These are phyloP conservation scores for Zygnema cylindricum DNA, from an alignment of 139 green algal genomes.

Conservation along the genomic window DNA sequence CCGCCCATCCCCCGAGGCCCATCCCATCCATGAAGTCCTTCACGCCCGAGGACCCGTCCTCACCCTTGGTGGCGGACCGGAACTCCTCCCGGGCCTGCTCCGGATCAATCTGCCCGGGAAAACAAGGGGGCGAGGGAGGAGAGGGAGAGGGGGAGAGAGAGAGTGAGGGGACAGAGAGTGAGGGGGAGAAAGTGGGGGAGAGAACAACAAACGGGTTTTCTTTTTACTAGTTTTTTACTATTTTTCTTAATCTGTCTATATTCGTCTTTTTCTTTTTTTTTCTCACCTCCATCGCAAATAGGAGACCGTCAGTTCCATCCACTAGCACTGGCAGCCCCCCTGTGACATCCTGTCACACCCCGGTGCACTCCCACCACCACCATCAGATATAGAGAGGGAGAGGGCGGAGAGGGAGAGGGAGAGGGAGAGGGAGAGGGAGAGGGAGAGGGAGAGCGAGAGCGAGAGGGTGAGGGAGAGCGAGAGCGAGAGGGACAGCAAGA, in stretches of 20 bases:
- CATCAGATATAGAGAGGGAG: no score
- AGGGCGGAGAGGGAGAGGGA: no score
- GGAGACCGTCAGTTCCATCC: conserved; percentile 84
- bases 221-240: no score
- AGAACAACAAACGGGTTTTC: no score
- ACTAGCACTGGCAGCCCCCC: conserved; percentile 88
- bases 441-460: no score
- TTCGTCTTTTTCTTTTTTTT: no score
- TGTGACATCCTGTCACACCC: conserved; percentile 91
- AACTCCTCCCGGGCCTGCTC: conserved; percentile 77
- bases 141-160: not conserved
- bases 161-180: no score
- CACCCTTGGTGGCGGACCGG: conserved; percentile 58
- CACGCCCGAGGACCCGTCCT: conserved; percentile 55
- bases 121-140: not conserved
- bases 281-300: conserved; percentile 76
- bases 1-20: conserved; percentile 73
- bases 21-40: conserved; percentile 84
- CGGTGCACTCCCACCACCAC: no score
- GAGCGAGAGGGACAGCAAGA: no score
- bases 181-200: not conserved
- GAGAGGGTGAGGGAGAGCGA: no score
- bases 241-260: no score
- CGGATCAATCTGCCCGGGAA: conserved; percentile 87
- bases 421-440: no score